phyloP scores from a whole-genome alignment of 345 rosid species.

The Corymbia maculata region DNA sequence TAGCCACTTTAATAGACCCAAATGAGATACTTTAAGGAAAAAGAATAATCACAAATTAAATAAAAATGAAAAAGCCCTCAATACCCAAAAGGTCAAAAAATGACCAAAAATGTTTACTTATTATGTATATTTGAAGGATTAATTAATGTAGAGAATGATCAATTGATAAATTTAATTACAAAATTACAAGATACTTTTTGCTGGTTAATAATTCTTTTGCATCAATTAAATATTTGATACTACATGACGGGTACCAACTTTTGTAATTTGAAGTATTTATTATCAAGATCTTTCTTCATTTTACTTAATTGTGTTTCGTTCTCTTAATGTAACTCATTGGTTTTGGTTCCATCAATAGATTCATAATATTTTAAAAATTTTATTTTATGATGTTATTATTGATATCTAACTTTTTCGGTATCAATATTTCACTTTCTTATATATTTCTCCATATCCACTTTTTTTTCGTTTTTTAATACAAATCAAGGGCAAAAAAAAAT shows the following conservation, averaged over 20 bases:
- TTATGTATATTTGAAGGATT: background rate
- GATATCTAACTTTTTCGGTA: background rate
- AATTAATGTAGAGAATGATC: background rate
- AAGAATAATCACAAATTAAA: background rate
- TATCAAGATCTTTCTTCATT: background rate
- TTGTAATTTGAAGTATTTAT: background rate
- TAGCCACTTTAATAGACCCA: background rate
- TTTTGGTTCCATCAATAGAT: background rate
- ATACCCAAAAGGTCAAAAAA: background rate
- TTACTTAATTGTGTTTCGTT: background rate
- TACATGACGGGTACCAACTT: background rate
- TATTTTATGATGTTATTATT: background rate
- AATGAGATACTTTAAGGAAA: background rate
- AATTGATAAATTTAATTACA: background rate
- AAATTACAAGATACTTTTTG: background rate
- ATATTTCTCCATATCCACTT: background rate
- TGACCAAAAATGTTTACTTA: background rate
- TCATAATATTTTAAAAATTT: background rate
- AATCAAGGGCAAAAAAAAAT: background rate
- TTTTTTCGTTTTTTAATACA: background rate
- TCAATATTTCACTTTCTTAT: background rate
- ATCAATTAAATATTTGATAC: background rate
- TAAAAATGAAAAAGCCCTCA: background rate
- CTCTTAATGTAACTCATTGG: background rate
- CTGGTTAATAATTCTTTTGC: background rate